A percentile compares a stretch with the other conserved stretches of the same genome.
Conservation (phyloP, 768 basidiomycete genomes). For the Leccinellum rugosiceps region DNA sequence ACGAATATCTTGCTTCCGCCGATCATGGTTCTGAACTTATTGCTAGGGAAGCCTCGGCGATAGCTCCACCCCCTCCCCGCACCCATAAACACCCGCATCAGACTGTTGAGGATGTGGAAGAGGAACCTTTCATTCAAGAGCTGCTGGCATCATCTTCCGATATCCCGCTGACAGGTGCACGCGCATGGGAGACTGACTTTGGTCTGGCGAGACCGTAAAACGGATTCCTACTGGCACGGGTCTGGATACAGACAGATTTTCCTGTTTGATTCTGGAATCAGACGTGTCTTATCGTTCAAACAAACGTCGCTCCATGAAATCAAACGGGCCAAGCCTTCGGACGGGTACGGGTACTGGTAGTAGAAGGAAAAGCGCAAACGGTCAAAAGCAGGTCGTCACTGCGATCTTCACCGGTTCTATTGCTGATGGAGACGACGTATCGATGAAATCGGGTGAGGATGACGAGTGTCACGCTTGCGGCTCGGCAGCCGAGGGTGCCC, state of each 20-base stretch:
- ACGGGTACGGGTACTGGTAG: slow-evolving; percentile 4
- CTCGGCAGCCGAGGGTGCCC: background rate
- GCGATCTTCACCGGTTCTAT: slow-evolving; percentile 28
- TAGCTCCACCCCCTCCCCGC: slow-evolving; percentile 18
- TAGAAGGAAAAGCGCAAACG: slow-evolving; percentile 4
- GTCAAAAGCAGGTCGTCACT: slow-evolving; percentile 24
- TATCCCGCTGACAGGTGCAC: slow-evolving; percentile 24
- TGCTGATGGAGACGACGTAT: background rate
- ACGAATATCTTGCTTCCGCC: background rate
- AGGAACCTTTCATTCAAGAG: slow-evolving; percentile 30
- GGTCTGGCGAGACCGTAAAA: slow-evolving; percentile 31
- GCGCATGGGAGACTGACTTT: slow-evolving; percentile 31
- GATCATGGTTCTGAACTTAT: background rate
- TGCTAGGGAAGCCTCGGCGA: slow-evolving; percentile 1
- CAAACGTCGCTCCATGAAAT: slow-evolving; percentile 2
- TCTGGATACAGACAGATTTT: background rate
- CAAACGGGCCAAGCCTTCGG: background rate
- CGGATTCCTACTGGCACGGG: slow-evolving; percentile 11
- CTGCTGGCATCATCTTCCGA: slow-evolving; percentile 21
- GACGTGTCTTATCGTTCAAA: background rate
- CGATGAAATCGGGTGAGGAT: background rate
- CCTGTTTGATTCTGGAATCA: background rate
- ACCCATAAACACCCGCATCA: background rate
- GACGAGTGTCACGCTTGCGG: background rate
- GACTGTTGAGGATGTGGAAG: slow-evolving; percentile 3